Evolutionary conservation across 1,284 basidiomycete genomes (phyloP).

Genomic region (Ceratobasidium sp.): DNA sequence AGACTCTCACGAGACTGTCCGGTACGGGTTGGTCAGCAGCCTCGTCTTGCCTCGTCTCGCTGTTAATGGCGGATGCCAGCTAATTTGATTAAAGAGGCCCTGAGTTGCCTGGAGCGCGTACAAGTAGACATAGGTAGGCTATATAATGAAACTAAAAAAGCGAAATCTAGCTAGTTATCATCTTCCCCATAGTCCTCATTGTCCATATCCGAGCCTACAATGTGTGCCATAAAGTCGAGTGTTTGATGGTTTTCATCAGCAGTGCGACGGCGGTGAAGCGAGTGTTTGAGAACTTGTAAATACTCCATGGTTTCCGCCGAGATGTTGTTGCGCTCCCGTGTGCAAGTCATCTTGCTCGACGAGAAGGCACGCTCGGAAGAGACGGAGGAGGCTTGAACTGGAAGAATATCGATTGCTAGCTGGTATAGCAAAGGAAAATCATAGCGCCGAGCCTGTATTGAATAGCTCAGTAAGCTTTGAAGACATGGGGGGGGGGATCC

Average conservation of each 20-base stretch:
- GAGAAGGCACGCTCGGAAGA: conserved; percentile 28
- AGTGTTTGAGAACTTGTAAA: conserved; percentile 21
- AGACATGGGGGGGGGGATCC: too few relatives aligned
- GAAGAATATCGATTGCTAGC: conserved; percentile 14
- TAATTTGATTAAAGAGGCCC: too few relatives aligned
- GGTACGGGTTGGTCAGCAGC: too few relatives aligned
- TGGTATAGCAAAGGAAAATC: conserved; percentile 23
- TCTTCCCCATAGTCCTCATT: neutral
- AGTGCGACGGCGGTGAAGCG: neutral
- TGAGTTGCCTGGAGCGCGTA: too few relatives aligned
- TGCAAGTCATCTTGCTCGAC: conserved; percentile 34
- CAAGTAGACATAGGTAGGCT: too few relatives aligned
- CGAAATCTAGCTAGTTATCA: too few relatives aligned
- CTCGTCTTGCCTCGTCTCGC: too few relatives aligned
- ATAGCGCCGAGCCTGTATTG: neutral
- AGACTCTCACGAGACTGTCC: too few relatives aligned
- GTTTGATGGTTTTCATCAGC: neutral
- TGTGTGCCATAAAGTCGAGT: conserved; percentile 16
- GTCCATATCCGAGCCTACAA: neutral
- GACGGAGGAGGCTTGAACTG: conserved; percentile 21
- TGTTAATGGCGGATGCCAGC: too few relatives aligned
- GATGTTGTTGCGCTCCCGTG: conserved; percentile 23
- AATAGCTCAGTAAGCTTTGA: neutral
- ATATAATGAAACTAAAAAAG: too few relatives aligned
- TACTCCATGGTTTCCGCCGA: conserved; percentile 35